Percentiles rank a stretch among this genome's conserved stretches.
phyloP scores from a whole-genome alignment of 495 filamentous ascomycete genomes.

The Immersiella caudata region DNA sequence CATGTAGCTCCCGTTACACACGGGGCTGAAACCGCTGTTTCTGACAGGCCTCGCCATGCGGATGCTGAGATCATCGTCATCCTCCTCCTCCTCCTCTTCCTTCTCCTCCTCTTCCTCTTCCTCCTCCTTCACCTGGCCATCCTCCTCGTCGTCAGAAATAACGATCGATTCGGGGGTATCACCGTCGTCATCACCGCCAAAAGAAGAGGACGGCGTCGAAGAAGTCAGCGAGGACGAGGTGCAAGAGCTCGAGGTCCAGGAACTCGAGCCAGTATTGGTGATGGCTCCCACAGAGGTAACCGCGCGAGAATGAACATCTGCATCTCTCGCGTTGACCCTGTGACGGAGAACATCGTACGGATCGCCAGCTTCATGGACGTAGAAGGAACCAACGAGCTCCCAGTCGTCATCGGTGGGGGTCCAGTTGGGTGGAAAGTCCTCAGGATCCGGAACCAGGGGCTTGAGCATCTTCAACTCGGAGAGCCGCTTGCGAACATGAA shows the following conservation, averaged over 20 bases:
- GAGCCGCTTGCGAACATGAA: slow-evolving; percentile 3
- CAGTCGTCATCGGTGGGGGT: slow-evolving; percentile 27
- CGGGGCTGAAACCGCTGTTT: too few relatives aligned
- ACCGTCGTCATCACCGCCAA: neutral
- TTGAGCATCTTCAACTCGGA: slow-evolving; percentile 34
- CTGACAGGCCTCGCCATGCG: neutral
- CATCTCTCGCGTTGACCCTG: slow-evolving; percentile 17
- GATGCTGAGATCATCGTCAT: neutral
- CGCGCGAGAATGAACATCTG: slow-evolving; percentile 19
- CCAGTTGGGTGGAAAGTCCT: slow-evolving; percentile 22
- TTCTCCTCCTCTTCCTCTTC: too few relatives aligned
- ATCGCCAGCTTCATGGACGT: slow-evolving; percentile 24
- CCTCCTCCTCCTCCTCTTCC: neutral
- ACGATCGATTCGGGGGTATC: neutral
- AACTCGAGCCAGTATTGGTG: neutral
- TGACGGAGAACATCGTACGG: slow-evolving; percentile 27
- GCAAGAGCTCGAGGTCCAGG: neutral
- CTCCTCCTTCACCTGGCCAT: neutral
- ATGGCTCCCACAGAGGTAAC: neutral
- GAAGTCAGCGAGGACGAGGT: neutral
- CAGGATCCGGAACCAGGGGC: slow-evolving; percentile 14
- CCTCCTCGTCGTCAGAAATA: neutral
- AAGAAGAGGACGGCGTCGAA: neutral
- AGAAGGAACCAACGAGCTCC: slow-evolving; percentile 31
- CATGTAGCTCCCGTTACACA: too few relatives aligned